A percentile compares a stretch with the other conserved stretches of the same genome.
phyloP scores from a whole-genome alignment of 352 stramenopile species.

The Phytophthora ohioensis region DNA sequence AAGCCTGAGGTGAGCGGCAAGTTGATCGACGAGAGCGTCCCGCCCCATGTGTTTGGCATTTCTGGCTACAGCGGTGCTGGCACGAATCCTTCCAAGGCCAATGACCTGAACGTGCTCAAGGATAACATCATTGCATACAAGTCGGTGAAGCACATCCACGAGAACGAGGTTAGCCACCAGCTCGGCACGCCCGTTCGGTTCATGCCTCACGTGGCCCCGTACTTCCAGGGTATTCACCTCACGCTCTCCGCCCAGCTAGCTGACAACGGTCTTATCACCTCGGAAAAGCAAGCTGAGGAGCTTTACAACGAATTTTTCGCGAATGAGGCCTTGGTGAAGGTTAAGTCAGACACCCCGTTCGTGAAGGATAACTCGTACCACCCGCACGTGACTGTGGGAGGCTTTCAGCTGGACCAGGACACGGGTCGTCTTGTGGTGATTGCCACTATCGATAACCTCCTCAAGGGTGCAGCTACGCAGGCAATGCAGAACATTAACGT shows the following conservation, averaged over 20 bases:
- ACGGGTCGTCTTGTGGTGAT: slow-evolving; percentile 90
- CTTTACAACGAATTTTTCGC: slow-evolving; percentile 87
- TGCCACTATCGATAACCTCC: slow-evolving; percentile 94
- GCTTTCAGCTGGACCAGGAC: slow-evolving; percentile 89
- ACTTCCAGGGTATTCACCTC: slow-evolving; percentile 95
- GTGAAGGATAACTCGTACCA: slow-evolving; percentile 83
- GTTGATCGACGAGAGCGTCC: slow-evolving; percentile 69
- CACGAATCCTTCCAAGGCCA: slow-evolving; percentile 82
- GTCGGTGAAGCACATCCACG: slow-evolving; percentile 92
- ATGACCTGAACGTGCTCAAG: slow-evolving; percentile 78
- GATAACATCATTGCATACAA: slow-evolving; percentile 94
- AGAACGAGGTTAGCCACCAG: slow-evolving; percentile 88
- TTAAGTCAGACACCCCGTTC: slow-evolving; percentile 68
- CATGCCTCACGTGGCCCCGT: slow-evolving; percentile 94
- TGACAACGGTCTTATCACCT: slow-evolving; percentile 53
- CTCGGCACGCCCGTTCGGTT: slow-evolving; percentile 88
- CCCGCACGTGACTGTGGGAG: slow-evolving; percentile 84
- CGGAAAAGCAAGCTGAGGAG: slow-evolving; percentile 77
- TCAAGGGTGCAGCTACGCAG: slow-evolving; percentile 94
- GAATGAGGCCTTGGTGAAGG: slow-evolving; percentile 86
- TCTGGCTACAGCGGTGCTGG: slow-evolving; percentile 91
- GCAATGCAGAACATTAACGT: slow-evolving; percentile 96
- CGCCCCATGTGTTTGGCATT: slow-evolving; percentile 88
- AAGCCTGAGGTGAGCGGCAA: slow-evolving; percentile 61
- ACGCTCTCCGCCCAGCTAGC: slow-evolving; percentile 87